phyloP scores from a whole-genome alignment of 768 basidiomycete species.

The Cubamyces sp. region DNA sequence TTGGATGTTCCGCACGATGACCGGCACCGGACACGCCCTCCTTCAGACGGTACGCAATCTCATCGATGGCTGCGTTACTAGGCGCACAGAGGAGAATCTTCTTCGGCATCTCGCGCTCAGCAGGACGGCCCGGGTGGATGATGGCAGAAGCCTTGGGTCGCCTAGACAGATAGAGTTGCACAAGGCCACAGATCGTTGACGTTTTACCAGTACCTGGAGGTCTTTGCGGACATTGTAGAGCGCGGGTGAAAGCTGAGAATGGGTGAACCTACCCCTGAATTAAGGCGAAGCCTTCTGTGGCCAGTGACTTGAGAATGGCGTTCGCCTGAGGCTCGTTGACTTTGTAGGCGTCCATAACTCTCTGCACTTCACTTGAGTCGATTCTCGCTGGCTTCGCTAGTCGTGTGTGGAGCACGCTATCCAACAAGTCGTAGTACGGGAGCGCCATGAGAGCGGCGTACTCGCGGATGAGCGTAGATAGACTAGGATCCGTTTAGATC shows the following conservation, averaged over 20 bases:
- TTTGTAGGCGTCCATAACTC: constrained; percentile 68
- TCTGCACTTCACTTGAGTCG: constrained; percentile 55
- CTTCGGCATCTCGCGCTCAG: constrained; percentile 54
- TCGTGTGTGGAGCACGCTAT: constrained; percentile 71
- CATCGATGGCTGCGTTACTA: constrained; percentile 98
- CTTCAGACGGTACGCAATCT: constrained; percentile 87
- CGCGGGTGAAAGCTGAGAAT: too few species aligned
- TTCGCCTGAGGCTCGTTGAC: constrained; percentile 95
- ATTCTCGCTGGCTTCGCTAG: constrained; percentile 52
- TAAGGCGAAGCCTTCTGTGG: constrained; percentile 77
- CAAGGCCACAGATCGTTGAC: constrained; percentile 95
- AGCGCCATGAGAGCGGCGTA: constrained; percentile 85
- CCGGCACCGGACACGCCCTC: constrained; percentile 68
- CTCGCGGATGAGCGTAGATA: constrained; percentile 91
- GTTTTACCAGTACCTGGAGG: constrained; percentile 99
- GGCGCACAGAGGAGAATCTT: constrained; percentile 94
- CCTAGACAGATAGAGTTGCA: constrained; percentile 75
- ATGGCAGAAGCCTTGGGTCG: constrained; percentile 53
- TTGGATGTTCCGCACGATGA: constrained; percentile 59
- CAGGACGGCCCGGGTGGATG: constrained; percentile 52
- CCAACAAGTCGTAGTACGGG: constrained; percentile 78
- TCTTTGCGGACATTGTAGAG: constrained; percentile 43
- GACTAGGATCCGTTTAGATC: constrained; percentile 46
- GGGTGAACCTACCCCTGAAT: constrained; percentile 81
- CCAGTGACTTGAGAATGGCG: constrained; percentile 80